Evolutionary conservation across 805 yeast genomes (phyloP).

Genomic region (Jamesozyma spencerorum): DNA sequence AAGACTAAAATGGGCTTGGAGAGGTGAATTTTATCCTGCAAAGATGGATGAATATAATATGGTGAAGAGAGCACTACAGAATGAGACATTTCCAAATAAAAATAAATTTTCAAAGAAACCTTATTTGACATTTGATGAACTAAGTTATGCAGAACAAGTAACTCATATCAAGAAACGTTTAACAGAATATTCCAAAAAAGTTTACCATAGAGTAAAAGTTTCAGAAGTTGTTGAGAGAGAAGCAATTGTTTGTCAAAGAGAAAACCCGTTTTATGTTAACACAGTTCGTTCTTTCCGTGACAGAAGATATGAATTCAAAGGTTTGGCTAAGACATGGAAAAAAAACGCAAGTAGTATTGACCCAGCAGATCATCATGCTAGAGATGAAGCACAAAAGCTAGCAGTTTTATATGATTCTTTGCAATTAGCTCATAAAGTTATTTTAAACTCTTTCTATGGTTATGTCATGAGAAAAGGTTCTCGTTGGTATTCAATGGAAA

Average conservation of each 20-base stretch:
- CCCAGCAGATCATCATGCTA: conserved; percentile 45
- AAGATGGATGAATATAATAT: conserved; percentile 83
- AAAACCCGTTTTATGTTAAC: conserved; percentile 91
- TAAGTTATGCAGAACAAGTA: conserved; percentile 72
- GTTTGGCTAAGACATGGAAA: conserved; percentile 89
- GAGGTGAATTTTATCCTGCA: conserved; percentile 93
- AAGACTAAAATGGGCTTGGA: conserved; percentile 91
- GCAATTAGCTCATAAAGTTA: conserved; percentile 94
- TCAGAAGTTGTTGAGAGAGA: conserved; percentile 82
- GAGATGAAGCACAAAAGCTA: conserved; percentile 91
- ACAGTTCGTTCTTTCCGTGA: conserved; percentile 93
- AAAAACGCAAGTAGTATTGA: conserved; percentile 55
- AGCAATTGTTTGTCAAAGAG: conserved; percentile 93
- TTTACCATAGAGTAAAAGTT: conserved; percentile 69
- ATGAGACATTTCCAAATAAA: conserved; percentile 63
- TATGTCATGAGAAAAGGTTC: conserved; percentile 99
- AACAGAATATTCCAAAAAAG: conserved; percentile 76
- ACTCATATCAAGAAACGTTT: conserved; percentile 63
- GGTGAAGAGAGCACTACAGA: conserved; percentile 75
- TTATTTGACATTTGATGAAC: conserved; percentile 60
- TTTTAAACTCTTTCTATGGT: conserved; percentile 92
- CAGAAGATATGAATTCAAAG: conserved; percentile 91
- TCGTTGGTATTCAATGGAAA: conserved; percentile 98
- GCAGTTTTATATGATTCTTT: conserved; percentile 87
- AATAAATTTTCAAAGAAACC: conserved; percentile 48